Conservation (phyloP, 306 rosid genomes). For the Mucuna pruriens region DNA sequence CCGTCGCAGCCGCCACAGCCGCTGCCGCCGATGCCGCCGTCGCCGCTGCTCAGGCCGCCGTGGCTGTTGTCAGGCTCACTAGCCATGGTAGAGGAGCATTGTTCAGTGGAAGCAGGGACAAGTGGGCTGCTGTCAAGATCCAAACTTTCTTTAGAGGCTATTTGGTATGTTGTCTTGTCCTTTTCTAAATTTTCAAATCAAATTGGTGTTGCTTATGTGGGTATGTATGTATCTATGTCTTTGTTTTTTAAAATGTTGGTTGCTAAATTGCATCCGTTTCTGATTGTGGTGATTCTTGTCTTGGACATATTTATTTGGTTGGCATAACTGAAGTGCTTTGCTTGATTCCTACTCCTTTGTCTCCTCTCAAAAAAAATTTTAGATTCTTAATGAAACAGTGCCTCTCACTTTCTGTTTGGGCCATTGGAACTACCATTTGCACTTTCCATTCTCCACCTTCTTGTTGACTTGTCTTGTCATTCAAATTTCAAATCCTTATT, state of each 20-base stretch:
- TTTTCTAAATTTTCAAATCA: slow-evolving; percentile 17
- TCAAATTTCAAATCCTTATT: background rate
- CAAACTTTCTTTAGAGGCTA: slow-evolving; percentile 88
- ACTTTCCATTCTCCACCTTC: slow-evolving; percentile 30
- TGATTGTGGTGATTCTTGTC: slow-evolving; percentile 2
- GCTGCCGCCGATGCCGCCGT: slow-evolving; percentile 91
- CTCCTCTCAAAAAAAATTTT: slow-evolving; percentile 46
- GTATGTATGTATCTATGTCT: slow-evolving; percentile 18
- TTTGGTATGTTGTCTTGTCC: slow-evolving; percentile 60
- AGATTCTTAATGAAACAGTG: slow-evolving; percentile 62
- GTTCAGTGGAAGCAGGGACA: slow-evolving; percentile 66
- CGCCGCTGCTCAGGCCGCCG: slow-evolving; percentile 92
- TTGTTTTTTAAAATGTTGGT: background rate
- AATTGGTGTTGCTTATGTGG: slow-evolving; percentile 8
- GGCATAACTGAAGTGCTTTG: slow-evolving; percentile 44
- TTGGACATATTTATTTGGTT: slow-evolving; percentile 31
- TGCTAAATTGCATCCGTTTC: slow-evolving; percentile 25
- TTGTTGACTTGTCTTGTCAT: slow-evolving; percentile 27
- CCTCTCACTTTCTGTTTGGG: slow-evolving; percentile 11
- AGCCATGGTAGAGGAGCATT: slow-evolving; percentile 65
- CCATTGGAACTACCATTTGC: slow-evolving; percentile 43
- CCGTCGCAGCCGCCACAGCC: slow-evolving; percentile 96
- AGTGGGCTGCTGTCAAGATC: slow-evolving; percentile 78
- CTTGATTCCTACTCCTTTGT: slow-evolving; percentile 58
- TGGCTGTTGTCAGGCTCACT: slow-evolving; percentile 82